A percentile compares a stretch with the other conserved stretches of the same genome.
Conservation (phyloP, 2,329 filamentous ascomycete genomes). For the Tolypocladium paradoxum region DNA sequence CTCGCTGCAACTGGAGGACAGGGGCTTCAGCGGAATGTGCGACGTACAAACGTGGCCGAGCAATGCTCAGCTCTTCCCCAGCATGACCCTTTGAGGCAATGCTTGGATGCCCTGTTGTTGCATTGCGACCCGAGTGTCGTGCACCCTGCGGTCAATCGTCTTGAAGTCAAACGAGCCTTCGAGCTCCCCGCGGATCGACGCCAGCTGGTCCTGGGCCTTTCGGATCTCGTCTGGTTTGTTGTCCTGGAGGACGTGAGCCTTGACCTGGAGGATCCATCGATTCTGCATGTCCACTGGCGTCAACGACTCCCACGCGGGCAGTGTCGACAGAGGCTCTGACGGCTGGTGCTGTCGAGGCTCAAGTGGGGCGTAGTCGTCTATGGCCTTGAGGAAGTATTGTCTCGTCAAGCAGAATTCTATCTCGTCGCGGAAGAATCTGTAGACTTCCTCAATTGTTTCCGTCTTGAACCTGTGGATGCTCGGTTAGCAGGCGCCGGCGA, state of each 20-base stretch:
- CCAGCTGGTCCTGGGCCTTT: constrained; percentile 41
- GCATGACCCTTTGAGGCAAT: constrained; percentile 24
- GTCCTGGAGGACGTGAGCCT: constrained; percentile 42
- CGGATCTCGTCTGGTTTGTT: constrained; percentile 47
- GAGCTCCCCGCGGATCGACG: constrained; percentile 33
- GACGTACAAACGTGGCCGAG: not conserved
- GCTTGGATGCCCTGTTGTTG: constrained; percentile 26
- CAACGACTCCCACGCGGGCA: constrained; percentile 37
- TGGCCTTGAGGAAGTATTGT: constrained; percentile 29
- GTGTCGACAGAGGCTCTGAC: constrained; percentile 10
- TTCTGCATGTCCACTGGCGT: constrained; percentile 36
- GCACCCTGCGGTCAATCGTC: constrained; percentile 38
- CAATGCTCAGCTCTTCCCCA: constrained; percentile 17
- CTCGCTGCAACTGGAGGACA: not conserved
- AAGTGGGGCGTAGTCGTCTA: constrained; percentile 21
- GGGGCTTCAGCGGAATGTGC: not conserved
- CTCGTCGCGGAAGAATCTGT: constrained; percentile 42
- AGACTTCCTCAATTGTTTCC: constrained; percentile 42
- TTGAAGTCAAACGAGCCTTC: constrained; percentile 42
- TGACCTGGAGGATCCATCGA: constrained; percentile 46
- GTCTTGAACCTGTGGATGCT: constrained; percentile 33
- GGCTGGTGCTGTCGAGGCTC: constrained; percentile 9
- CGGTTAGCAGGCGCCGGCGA: constrained; percentile 1
- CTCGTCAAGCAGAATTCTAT: constrained; percentile 42
- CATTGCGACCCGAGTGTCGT: constrained; percentile 37